Evolutionary conservation across 2,329 filamentous ascomycete species (phyloP).

Genomic region (Aspergillus sp.): DNA sequence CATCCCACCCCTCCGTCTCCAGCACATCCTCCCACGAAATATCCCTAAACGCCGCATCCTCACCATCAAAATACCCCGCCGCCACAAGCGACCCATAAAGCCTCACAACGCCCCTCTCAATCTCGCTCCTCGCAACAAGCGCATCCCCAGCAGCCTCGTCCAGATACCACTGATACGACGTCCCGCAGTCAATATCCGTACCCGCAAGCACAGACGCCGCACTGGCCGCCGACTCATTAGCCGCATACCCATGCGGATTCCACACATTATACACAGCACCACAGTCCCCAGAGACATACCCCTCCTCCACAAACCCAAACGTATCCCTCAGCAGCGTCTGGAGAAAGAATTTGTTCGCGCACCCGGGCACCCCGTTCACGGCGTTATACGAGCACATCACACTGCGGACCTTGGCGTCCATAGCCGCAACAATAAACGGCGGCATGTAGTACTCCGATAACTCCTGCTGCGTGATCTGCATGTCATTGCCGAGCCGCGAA

Average conservation of each 20-base stretch:
- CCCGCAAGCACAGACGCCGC: slow-evolving; percentile 52
- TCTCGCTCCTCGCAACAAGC: slow-evolving; percentile 45
- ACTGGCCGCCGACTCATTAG: slow-evolving; percentile 46
- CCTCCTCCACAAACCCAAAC: slow-evolving; percentile 62
- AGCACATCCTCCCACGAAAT: slow-evolving; percentile 58
- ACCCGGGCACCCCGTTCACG: slow-evolving; percentile 66
- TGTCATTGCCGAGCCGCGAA: slow-evolving; percentile 54
- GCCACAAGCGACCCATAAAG: slow-evolving; percentile 52
- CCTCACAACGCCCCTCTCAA: slow-evolving; percentile 49
- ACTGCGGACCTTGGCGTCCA: slow-evolving; percentile 57
- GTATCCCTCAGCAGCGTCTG: slow-evolving; percentile 63
- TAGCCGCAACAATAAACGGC: slow-evolving; percentile 63
- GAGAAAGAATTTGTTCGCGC: slow-evolving; percentile 62
- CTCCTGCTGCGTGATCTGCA: slow-evolving; percentile 59
- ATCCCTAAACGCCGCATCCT: slow-evolving; percentile 47
- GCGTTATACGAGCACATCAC: slow-evolving; percentile 66
- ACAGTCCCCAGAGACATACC: slow-evolving; percentile 66
- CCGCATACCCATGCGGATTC: slow-evolving; percentile 51
- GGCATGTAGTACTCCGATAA: slow-evolving; percentile 68
- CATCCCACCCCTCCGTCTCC: slow-evolving; percentile 52
- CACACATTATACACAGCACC: slow-evolving; percentile 62
- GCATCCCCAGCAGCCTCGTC: slow-evolving; percentile 45
- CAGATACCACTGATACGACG: slow-evolving; percentile 48
- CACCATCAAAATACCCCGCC: slow-evolving; percentile 54
- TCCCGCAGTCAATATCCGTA: slow-evolving; percentile 56